phyloP scores from a whole-genome alignment of 2,329 filamentous ascomycete species.

The Leptographium radiaticola region DNA sequence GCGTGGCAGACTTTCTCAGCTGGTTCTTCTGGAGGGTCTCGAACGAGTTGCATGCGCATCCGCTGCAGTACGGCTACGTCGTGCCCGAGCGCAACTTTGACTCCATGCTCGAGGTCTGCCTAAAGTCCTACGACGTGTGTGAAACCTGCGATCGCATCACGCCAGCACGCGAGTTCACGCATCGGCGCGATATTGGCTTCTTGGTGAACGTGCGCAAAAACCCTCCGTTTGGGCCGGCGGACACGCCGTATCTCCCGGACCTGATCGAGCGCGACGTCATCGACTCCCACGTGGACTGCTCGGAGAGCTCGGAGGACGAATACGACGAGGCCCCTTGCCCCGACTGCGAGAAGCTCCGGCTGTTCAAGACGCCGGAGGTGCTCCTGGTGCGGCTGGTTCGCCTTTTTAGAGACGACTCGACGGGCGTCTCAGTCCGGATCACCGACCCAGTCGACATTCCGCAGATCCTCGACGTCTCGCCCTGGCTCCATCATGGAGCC shows the following conservation, averaged over 20 bases:
- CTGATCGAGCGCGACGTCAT: background rate
- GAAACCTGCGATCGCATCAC: background rate
- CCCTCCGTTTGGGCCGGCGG: background rate
- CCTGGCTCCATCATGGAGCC: slow-evolving; percentile 8
- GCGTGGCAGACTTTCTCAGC: background rate
- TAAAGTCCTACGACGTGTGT: slow-evolving; percentile 3
- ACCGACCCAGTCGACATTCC: slow-evolving; percentile 1
- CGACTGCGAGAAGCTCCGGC: too few species aligned
- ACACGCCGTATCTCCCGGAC: background rate
- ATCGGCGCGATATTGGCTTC: background rate
- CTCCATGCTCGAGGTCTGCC: slow-evolving; percentile 3
- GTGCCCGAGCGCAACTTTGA: background rate
- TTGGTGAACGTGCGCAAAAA: background rate
- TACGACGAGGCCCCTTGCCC: background rate
- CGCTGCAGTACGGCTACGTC: background rate
- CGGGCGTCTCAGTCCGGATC: background rate
- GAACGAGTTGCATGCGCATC: slow-evolving; percentile 2
- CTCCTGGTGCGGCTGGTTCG: slow-evolving; percentile 6
- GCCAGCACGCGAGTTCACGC: too few species aligned
- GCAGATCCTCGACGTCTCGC: slow-evolving; percentile 9
- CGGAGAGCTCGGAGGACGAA: background rate
- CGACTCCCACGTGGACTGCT: background rate
- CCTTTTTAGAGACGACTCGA: background rate
- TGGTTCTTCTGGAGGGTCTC: background rate
- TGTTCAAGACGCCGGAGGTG: slow-evolving; percentile 9